phyloP scores from a whole-genome alignment of 2,329 filamentous ascomycete species.

The Fusarium hainanense region DNA sequence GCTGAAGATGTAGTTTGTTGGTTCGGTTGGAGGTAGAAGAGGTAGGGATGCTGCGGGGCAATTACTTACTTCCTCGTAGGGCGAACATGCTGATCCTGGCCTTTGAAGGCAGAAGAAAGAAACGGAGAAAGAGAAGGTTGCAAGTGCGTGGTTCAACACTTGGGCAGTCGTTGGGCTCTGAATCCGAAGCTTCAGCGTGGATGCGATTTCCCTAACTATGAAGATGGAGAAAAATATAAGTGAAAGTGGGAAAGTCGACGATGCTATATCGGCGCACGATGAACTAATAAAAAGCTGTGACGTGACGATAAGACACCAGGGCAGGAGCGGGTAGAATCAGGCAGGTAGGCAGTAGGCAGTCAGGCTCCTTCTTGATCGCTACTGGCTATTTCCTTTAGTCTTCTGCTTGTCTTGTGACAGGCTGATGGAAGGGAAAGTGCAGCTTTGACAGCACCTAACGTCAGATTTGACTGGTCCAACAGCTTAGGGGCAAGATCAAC shows the following conservation, averaged over 20 bases:
- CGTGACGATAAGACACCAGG: slow-evolving; percentile 35
- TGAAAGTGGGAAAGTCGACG: slow-evolving; percentile 12
- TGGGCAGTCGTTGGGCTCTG: background rate
- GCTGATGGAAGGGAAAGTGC: background rate
- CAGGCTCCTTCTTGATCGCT: slow-evolving; percentile 7
- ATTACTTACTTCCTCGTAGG: slow-evolving; percentile 53
- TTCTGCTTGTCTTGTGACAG: slow-evolving; percentile 5
- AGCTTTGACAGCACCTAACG: slow-evolving; percentile 10
- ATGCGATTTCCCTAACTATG: slow-evolving; percentile 1
- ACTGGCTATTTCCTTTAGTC: slow-evolving; percentile 13
- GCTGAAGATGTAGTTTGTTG: slow-evolving; percentile 24
- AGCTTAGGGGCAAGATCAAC: slow-evolving; percentile 15
- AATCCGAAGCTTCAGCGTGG: slow-evolving; percentile 13
- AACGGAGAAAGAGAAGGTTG: slow-evolving; percentile 3
- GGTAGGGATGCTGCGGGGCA: slow-evolving; percentile 38
- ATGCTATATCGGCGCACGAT: slow-evolving; percentile 35
- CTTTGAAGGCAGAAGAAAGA: slow-evolving; percentile 16
- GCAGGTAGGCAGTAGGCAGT: slow-evolving; percentile 12
- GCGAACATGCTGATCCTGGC: slow-evolving; percentile 51
- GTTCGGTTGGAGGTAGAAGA: slow-evolving; percentile 21
- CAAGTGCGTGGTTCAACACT: slow-evolving; percentile 6
- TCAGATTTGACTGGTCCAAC: slow-evolving; percentile 11
- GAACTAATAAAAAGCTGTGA: slow-evolving; percentile 29
- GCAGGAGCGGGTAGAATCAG: slow-evolving; percentile 31
- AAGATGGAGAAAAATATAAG: slow-evolving; percentile 12